These are phyloP conservation scores for Magnusiomyces magnusii DNA, from an alignment of 1,139 yeast genomes.

Conservation along the genomic window DNA sequence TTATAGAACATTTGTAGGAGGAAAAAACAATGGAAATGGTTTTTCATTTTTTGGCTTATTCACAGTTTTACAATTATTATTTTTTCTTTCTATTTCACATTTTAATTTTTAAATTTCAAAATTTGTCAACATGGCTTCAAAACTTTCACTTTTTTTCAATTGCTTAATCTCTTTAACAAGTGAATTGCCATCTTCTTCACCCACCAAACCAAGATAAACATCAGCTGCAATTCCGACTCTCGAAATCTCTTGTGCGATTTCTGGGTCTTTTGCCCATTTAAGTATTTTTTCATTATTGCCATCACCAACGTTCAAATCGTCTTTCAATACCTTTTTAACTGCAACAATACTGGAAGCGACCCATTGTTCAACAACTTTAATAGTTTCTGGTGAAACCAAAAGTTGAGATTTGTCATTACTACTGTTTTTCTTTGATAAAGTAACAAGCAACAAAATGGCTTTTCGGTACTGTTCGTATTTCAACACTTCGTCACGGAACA, in stretches of 20 bases:
- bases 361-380: background rate
- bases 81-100: no score
- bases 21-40: no score
- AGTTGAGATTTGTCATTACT: no score
- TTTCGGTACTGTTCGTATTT: conserved; percentile 5
- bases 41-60: no score
- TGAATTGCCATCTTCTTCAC: background rate
- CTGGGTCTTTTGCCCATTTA: conserved; percentile 1
- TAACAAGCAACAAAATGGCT: background rate
- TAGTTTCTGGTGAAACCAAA: background rate
- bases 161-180: background rate
- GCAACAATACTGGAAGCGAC: background rate
- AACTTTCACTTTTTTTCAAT: background rate
- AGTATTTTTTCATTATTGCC: background rate
- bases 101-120: conserved; percentile 1
- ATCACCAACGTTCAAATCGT: background rate
- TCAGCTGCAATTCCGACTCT: background rate
- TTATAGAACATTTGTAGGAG: no score
- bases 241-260: conserved; percentile 4
- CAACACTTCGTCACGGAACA: conserved; percentile 37
- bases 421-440: background rate
- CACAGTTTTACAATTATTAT: no score
- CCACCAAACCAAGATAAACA: background rate
- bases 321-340: background rate
- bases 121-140: conserved; percentile 1